Percentiles rank a stretch among this genome's conserved stretches.
Conservation (phyloP, 2,329 filamentous ascomycete species). For the Teratosphaeria destructans region DNA sequence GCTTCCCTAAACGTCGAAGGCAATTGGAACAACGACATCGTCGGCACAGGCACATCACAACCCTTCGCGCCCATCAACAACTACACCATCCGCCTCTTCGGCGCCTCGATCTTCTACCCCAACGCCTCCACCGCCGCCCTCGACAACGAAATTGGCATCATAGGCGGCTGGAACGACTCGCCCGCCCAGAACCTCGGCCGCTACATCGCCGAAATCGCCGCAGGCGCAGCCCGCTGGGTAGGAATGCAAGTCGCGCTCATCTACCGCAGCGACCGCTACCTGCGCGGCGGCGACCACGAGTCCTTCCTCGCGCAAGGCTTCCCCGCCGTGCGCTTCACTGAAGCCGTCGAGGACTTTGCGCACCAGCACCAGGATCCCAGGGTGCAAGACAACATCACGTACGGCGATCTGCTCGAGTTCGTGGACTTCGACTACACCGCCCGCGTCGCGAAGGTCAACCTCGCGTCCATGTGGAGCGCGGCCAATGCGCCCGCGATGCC, state of each 20-base stretch:
- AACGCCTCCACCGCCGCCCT: conserved; percentile 31
- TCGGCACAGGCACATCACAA: conserved; percentile 37
- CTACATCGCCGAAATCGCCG: conserved; percentile 45
- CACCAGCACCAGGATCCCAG: conserved; percentile 49
- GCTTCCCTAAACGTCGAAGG: conserved; percentile 44
- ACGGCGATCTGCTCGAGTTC: conserved; percentile 47
- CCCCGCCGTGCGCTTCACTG: conserved; percentile 46
- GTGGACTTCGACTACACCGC: conserved; percentile 47
- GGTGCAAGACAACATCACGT: conserved; percentile 40
- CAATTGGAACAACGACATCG: conserved; percentile 49
- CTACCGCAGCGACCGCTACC: conserved; percentile 47
- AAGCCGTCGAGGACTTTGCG: conserved; percentile 46
- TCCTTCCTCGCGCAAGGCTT: conserved; percentile 48
- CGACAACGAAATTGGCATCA: conserved; percentile 30
- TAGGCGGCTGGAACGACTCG: conserved; percentile 46
- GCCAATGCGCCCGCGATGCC: conserved; percentile 43
- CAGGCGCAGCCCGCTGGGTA: conserved; percentile 40
- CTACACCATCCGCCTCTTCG: conserved; percentile 46
- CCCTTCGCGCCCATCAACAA: conserved; percentile 26
- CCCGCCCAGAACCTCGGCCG: conserved; percentile 46
- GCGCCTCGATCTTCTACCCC: conserved; percentile 35
- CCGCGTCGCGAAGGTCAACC: conserved; percentile 45
- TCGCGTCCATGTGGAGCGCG: conserved; percentile 44
- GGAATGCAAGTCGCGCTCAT: conserved; percentile 47
- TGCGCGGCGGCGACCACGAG: conserved; percentile 47